Base-by-base conservation (phyloP, 768 basidiomycete genomes). In the Serendipita sp. region DNA sequence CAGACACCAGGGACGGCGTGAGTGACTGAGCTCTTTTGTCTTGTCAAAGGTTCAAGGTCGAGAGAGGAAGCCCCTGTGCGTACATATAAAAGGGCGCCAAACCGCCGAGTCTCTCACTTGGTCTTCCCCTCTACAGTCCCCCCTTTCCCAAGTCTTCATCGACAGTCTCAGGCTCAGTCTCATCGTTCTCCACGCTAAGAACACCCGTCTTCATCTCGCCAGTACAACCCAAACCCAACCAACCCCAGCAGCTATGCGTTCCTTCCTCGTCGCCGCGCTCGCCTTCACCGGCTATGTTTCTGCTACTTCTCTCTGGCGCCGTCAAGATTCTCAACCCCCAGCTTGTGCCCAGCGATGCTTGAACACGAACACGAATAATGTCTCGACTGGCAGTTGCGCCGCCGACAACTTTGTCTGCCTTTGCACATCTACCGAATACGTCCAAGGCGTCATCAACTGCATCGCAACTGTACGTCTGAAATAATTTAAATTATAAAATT, bases 391-490 rank as follows among this genome's bases (percentile, higher is more conserved):
- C 2, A 37, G 28, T 10, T 60, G 56, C 56, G 28, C 18, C 24
- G 8, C 3, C 7, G 24, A 24, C 8, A n/a, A 60, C 56, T 30
- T 38, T 32, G 56, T 35, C 24, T 60, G 56, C n/a, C 56, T 60
- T 8, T 60, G 56, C 35, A n/a, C 28, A 1, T 60, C 56, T 11
- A n/a, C n/a, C 10, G n/a, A 32, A 4, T 60, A 60, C n/a, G 56
- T 60, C n/a, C 56, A 60, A 2, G 56, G 56, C 28, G 56, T 60
- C 16, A 60, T 60, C 56, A 60, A 60, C 56, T 60, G 56, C 56
- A 8, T 60, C n/a, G 56, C 56, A 24, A 60, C 56, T 2, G 56
- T 60, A 60, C 34, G 56, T 35, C 8, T 38, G 38, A 13, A 41
- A 41, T 41, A 41, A 1, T 13, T 7, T 13, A 7, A 18, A 18